Conservation (phyloP, 2,329 filamentous ascomycete species). For the Pseudogymnoascus sp. region DNA sequence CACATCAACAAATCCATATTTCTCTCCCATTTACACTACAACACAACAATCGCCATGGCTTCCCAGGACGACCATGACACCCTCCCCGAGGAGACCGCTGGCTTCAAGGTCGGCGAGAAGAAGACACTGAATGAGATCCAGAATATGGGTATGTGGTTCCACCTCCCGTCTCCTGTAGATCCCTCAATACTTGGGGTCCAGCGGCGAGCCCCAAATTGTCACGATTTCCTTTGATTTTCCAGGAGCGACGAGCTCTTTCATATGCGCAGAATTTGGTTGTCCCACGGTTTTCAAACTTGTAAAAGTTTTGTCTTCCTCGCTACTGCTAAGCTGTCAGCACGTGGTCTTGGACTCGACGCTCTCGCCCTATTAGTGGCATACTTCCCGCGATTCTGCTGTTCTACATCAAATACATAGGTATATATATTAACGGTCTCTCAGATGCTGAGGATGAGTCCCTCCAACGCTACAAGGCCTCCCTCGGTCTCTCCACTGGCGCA, state of each 20-base stretch:
- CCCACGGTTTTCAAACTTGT: background rate
- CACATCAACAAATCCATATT: conserved; percentile 10
- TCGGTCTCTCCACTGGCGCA: conserved; percentile 70
- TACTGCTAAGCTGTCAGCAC: background rate
- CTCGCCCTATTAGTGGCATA: too few species aligned
- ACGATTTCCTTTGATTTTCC: background rate
- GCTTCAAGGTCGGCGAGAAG: conserved; percentile 98
- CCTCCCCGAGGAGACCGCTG: conserved; percentile 78
- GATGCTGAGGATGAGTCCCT: conserved; percentile 81
- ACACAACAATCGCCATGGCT: conserved; percentile 46
- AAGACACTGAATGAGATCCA: conserved; percentile 94
- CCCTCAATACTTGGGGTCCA: conserved; percentile 2
- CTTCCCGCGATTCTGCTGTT: background rate
- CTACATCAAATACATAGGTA: background rate
- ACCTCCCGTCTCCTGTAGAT: conserved; percentile 10
- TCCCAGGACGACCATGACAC: conserved; percentile 69
- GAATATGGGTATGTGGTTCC: conserved; percentile 67
- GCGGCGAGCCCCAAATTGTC: background rate
- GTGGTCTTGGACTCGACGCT: background rate
- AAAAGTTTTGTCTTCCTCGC: background rate
- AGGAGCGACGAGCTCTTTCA: background rate
- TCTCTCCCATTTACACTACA: conserved; percentile 10
- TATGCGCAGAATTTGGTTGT: conserved; percentile 10
- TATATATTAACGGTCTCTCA: conserved; percentile 10
- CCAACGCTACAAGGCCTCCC: conserved; percentile 93